Percentiles rank a stretch among this genome's conserved stretches.
Conservation (phyloP, 225 moss, liverwort and hornwort genomes). For the Pseudoscleropodium purum region DNA sequence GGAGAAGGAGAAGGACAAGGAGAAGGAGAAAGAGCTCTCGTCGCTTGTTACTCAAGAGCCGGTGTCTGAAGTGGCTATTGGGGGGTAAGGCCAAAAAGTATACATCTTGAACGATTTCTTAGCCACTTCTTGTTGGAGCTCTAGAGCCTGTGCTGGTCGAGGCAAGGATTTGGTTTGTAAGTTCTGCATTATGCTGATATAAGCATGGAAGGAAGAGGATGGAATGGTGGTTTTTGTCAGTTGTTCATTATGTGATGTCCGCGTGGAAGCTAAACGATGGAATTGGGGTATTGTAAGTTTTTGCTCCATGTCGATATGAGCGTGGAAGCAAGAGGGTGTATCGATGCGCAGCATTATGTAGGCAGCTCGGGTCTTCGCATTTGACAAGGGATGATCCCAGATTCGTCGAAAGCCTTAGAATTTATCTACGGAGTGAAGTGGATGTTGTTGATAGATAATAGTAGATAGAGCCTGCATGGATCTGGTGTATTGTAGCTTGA, state of each 20-base stretch:
- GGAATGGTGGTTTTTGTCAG: not conserved
- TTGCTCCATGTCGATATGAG: not conserved
- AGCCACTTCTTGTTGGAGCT: not conserved
- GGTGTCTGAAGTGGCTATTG: not conserved
- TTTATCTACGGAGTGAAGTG: not conserved
- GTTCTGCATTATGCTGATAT: not conserved
- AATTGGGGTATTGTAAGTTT: not conserved
- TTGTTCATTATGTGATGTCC: not conserved
- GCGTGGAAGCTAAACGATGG: not conserved
- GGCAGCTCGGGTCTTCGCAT: not conserved
- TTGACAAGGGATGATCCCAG: not conserved
- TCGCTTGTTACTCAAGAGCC: not conserved
- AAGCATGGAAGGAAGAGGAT: not conserved
- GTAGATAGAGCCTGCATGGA: not conserved
- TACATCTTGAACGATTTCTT: not conserved
- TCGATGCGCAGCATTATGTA: not conserved
- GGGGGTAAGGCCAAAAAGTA: not conserved
- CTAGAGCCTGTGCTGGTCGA: constrained; percentile 2
- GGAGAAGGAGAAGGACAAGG: not conserved
- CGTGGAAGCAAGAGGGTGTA: not conserved
- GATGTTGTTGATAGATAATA: not conserved
- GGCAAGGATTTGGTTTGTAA: not conserved
- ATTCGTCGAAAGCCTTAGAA: not conserved
- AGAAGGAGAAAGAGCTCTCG: not conserved
- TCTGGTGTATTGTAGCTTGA: not conserved